Percentiles rank a stretch among this genome's conserved stretches.
phyloP scores from a whole-genome alignment of 2,329 filamentous ascomycete genomes.

The Phyllosticta capitalensis region DNA sequence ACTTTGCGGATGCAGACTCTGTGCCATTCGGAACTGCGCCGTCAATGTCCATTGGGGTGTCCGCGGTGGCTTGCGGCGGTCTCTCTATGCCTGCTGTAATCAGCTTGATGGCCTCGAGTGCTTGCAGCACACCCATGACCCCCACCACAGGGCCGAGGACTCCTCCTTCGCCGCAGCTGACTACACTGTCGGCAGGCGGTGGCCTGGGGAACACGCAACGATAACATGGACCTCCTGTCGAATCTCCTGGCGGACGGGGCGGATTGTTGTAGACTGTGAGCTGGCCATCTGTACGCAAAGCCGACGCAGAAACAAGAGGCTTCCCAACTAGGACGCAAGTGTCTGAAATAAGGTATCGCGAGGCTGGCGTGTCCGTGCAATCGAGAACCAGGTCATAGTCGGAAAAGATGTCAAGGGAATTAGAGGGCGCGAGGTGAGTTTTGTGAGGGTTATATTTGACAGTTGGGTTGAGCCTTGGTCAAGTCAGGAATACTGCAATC shows the following conservation, averaged over 20 bases:
- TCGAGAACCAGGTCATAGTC: constrained; percentile 80
- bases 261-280: constrained; percentile 82
- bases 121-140: constrained; percentile 85
- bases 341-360: constrained; percentile 88
- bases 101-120: constrained; percentile 80
- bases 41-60: constrained; percentile 4
- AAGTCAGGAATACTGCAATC: neutral
- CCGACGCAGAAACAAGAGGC: constrained; percentile 80
- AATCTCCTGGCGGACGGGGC: constrained; percentile 48
- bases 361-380: constrained; percentile 88
- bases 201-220: constrained; percentile 85
- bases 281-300: constrained; percentile 81
- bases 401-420: constrained; percentile 56
- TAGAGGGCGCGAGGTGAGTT: constrained; percentile 57
- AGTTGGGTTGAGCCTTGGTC: constrained; percentile 59
- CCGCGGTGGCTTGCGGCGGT: neutral
- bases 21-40: constrained; percentile 11
- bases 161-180: constrained; percentile 85
- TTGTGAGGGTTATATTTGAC: constrained; percentile 54
- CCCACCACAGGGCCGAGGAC: constrained; percentile 90
- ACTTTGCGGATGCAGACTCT: constrained; percentile 18
- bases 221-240: constrained; percentile 71
- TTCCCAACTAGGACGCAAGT: constrained; percentile 71
- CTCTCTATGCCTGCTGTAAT: constrained; percentile 38
- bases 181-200: constrained; percentile 70